Evolutionary conservation across 163 green algal genomes (phyloP), one percentile per base, ranked within the genome.

Genomic region (Scenedesmus sp.): DNA sequence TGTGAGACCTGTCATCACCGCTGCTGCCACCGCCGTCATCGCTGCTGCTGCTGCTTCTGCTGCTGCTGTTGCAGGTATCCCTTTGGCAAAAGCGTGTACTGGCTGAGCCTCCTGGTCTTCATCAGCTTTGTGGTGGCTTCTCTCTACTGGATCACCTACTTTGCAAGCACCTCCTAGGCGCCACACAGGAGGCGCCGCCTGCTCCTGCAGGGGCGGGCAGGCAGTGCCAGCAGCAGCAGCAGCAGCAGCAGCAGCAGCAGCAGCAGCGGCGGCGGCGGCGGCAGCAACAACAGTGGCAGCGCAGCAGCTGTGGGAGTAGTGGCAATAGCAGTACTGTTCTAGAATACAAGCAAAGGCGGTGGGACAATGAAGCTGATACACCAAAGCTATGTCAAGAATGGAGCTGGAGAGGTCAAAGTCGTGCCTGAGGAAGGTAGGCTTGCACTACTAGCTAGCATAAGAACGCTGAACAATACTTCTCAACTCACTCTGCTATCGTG

Each of bases 321-420:
- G 59, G 26, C 6, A 9, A 26, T 60, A n/a, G 34, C 34, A 55
- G 66, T 76, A 34, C 66, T 76, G 66, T 57, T 3, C 26, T 56
- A n/a, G 34, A 81, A 81, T 81, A 81, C 4, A 15, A 79, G 62
- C 46, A 23, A 15, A 26, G 13, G 34, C 46, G 15, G 12, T 46
- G 13, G 52, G 20, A n/a, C 56, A 16, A 97, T 99, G 97, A 98
- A 98, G 94, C 91, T 98, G 4, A 4, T 98, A 6, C 55, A 91
- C 4, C 92, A 95, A 46, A 94, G 91, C 26, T 95, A 96, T 13
- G 59, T 62, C 8, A 96, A 96, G 67, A 94, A 95, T 52, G 94
- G 93, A 1, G 93, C 95, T 8, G 97, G 97, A 23, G 93, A 90
- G 16, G 93, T 97, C 81, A 98, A 98, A 90, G 85, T 99, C 54